Evolutionary conservation across 192 early-diverging fungal genomes (phyloP), one percentile per base, ranked within the genome.

Genomic region (Spinellus fusiger): DNA sequence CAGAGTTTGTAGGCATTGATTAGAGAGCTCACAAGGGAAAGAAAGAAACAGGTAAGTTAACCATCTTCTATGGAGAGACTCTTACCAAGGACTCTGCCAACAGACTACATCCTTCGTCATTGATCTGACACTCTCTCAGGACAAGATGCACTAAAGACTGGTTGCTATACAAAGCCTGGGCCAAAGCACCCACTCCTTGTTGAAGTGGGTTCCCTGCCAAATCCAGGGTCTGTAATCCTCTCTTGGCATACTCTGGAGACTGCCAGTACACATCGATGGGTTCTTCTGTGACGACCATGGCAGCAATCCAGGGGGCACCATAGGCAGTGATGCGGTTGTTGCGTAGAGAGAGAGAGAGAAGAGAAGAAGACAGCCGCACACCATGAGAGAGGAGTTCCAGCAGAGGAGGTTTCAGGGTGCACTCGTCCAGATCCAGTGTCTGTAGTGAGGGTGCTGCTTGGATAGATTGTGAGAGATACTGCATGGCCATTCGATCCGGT

Each of bases 11-110:
- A 66, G 56, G 13, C 35, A 44, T 2, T 59, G 56, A 38, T 66
- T 66, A n/a, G 56, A 44, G 20, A 35, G 44, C 56, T 58, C n/a
- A 51, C 49, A 38, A 56, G 26, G 35, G 27, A 35, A 3, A 54
- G 10, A 37, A 1, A 6, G n/a, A 31, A 20, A 20, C 26, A 13
- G 13, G 23, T 47, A 44, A 2, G 27, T 33, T 4, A 22, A 18
- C 12, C 34, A 18, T 26, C 7, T 6, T 22, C 2, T 15, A 27
- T 49, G 0, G 16, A 37, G 16, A 6, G 25, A 22, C 16, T 51
- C 66, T 35, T 76, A 83, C 80, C 54, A 83, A 59, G 32, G 71
- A 64, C 25, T 80, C 78, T 4, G 77, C 75, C 34, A 84, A 31
- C 16, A 68, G 29, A 9, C 23, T 29, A n/a, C 77, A 75, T 25